Conservation (phyloP, 306 rosid species). For the Urtica urens region DNA sequence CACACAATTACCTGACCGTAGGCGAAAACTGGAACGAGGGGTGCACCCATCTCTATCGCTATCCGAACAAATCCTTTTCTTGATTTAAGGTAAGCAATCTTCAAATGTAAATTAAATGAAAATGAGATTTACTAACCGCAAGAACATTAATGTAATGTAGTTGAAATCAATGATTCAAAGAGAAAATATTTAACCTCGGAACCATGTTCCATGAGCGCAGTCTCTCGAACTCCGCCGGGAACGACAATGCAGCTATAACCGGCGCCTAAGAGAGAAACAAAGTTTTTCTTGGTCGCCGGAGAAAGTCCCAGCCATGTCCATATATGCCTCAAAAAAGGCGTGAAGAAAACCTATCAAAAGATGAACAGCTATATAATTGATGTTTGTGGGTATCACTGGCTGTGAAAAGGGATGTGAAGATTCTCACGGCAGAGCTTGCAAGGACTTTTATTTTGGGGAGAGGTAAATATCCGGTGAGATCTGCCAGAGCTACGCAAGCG, state of each 20-base stretch:
- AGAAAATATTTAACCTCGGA: conserved; percentile 45
- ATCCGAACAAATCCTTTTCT: conserved; percentile 86
- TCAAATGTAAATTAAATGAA: conserved; percentile 1
- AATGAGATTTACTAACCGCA: neutral
- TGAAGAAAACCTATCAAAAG: conserved; percentile 58
- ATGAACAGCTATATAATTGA: neutral
- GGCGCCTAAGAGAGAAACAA: conserved; percentile 40
- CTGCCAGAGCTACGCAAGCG: conserved; percentile 73
- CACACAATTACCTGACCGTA: conserved; percentile 64
- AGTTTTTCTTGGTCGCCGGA: conserved; percentile 58
- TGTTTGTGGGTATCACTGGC: too few relatives aligned
- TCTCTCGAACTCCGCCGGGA: conserved; percentile 97
- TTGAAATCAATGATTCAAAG: neutral
- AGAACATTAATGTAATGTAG: neutral
- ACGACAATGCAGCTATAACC: conserved; percentile 81
- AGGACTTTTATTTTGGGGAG: conserved; percentile 82
- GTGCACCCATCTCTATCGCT: conserved; percentile 71
- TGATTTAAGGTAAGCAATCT: conserved; percentile 60
- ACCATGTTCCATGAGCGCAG: conserved; percentile 60
- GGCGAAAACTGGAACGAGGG: conserved; percentile 88
- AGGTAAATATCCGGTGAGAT: conserved; percentile 82
- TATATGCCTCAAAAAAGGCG: conserved; percentile 87
- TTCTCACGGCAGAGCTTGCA: conserved; percentile 86
- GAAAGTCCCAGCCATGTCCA: conserved; percentile 97
- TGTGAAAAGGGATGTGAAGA: neutral